These are phyloP conservation scores for Striga asiatica DNA, from an alignment of 257 asterid species.

Conservation along the genomic window DNA sequence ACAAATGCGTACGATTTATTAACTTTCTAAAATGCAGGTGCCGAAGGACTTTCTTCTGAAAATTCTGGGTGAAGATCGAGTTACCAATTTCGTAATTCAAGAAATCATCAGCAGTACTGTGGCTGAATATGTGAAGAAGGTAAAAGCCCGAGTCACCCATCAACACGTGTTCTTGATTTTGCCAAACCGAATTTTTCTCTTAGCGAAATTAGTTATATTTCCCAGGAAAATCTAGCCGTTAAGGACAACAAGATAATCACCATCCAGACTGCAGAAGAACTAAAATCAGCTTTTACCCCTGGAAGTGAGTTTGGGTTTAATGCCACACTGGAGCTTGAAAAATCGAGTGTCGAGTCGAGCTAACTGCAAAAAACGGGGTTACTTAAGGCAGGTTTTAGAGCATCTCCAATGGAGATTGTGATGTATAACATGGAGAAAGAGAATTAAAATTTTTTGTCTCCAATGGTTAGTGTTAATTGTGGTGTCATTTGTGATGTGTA, in stretches of 20 bases:
- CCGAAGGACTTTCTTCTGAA: slow-evolving; percentile 62
- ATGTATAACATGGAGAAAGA: no score
- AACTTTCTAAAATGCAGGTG: slow-evolving; percentile 33
- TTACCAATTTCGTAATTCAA: slow-evolving; percentile 53
- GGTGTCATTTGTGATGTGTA: no score
- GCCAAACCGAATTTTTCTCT: not conserved
- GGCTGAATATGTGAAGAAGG: slow-evolving; percentile 67
- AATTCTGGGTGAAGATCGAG: slow-evolving; percentile 72
- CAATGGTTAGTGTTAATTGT: no score
- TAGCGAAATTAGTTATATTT: not conserved
- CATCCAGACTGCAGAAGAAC: slow-evolving; percentile 61
- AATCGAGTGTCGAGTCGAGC: slow-evolving; percentile 20
- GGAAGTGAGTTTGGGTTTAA: slow-evolving; percentile 70
- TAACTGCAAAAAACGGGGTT: not conserved
- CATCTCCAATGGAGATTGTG: no score
- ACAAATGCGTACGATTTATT: not conserved
- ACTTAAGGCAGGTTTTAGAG: no score
- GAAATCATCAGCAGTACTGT: slow-evolving; percentile 55
- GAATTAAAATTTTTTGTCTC: no score
- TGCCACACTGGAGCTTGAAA: slow-evolving; percentile 57
- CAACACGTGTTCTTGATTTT: not conserved
- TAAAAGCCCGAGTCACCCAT: slow-evolving; percentile 21
- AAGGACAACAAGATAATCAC: slow-evolving; percentile 66
- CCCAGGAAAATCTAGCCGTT: slow-evolving; percentile 58
- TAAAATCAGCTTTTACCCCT: slow-evolving; percentile 39